Evolutionary conservation across 495 filamentous ascomycete genomes (phyloP), one percentile per base, ranked within the genome.

Genomic region (Penicillium desertorum): DNA sequence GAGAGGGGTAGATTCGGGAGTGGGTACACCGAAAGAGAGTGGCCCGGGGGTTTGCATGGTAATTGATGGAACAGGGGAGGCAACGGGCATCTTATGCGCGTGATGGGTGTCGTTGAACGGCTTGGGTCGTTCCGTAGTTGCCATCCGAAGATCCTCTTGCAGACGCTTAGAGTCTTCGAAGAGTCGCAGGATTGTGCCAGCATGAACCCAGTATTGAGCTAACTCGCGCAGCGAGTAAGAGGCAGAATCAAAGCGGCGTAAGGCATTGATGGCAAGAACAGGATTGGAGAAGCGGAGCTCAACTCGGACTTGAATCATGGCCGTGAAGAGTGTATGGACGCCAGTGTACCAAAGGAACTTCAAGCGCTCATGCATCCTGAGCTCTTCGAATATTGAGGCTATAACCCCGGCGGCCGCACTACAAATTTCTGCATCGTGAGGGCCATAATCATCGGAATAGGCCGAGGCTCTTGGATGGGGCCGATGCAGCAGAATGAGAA

Each of bases 221-320:
- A 79, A 57, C 51, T 75, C 74, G 34, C 76, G 76, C 22, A 79
- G 66, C 7, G 75, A 78, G 51, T 75, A 75, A 1, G 73, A 74
- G 11, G 75, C 70, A 2, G 76, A 79, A 49, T 79, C 75, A 48
- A 79, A 79, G 10, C 76, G 74, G 29, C 76, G 74, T 30, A 79
- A 67, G 42, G 75, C 76, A 34, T 79, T 79, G 62, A 79, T 79
- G 1, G 76, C 77, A 10, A 78, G 66, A 11, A 79, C 72, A 3
- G 77, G 76, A 45, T 80, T 79, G n/a, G 76, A 77, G 54, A 78
- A 77, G 30, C 75, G 73, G 27, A 79, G 70, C 54, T 80, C 76
- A 7, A 77, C 75, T n/a, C 75, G 71, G 6, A 80, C 74, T 67
- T 79, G 76, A 30, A 80, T 78, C 74, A 80, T 77, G 41, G 76